Evolutionary conservation across 2,329 filamentous ascomycete genomes (phyloP).

Genomic region (Alternaria arborescens): DNA sequence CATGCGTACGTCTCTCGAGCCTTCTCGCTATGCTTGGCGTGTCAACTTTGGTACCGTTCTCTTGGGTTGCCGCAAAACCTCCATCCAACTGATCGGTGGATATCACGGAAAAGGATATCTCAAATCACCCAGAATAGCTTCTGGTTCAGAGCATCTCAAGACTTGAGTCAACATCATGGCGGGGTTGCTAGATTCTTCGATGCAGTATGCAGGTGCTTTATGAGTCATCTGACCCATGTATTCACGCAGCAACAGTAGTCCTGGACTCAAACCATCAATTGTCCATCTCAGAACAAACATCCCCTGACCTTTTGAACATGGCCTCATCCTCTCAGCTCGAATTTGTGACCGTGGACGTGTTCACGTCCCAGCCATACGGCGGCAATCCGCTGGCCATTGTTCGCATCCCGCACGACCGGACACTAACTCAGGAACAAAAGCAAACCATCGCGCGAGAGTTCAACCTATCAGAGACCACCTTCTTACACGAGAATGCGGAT

Average conservation of each 20-base stretch:
- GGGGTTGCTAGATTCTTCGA: background rate
- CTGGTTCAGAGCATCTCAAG: background rate
- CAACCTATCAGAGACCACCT: slow-evolving; percentile 66
- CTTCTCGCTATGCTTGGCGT: background rate
- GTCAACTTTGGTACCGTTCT: background rate
- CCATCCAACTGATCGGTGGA: background rate
- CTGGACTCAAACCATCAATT: background rate
- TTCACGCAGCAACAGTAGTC: background rate
- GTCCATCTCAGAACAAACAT: background rate
- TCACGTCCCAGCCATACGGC: slow-evolving; percentile 57
- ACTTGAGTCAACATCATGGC: background rate
- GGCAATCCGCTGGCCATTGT: slow-evolving; percentile 68
- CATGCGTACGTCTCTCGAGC: background rate
- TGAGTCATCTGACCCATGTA: slow-evolving; percentile 16
- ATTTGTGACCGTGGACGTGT: slow-evolving; percentile 57
- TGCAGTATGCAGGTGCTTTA: slow-evolving; percentile 1
- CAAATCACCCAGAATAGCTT: background rate
- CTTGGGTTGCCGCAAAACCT: background rate
- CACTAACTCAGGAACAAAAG: slow-evolving; percentile 59
- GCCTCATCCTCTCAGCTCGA: slow-evolving; percentile 33
- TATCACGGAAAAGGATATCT: background rate
- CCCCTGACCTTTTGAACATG: slow-evolving; percentile 18
- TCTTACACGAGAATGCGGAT: slow-evolving; percentile 55
- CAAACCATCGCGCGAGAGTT: slow-evolving; percentile 65
- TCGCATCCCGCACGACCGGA: slow-evolving; percentile 50